phyloP scores from a whole-genome alignment of 1,284 basidiomycete genomes.

The Microbotryomycetes sp. region DNA sequence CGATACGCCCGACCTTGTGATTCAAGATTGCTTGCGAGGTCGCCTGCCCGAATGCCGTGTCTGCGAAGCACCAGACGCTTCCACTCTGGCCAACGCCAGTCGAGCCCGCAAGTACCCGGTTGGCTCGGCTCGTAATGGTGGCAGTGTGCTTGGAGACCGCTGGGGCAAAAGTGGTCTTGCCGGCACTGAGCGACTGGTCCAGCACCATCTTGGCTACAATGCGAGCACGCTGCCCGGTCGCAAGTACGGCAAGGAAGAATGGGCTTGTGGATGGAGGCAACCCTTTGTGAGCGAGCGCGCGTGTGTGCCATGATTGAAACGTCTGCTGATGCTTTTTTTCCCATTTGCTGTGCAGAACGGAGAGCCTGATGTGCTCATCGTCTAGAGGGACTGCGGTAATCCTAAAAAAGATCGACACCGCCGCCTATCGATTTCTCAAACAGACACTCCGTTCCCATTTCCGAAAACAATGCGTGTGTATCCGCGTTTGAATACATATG shows the following conservation, averaged over 20 bases:
- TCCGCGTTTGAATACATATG: too few relatives aligned
- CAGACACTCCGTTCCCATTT: too few relatives aligned
- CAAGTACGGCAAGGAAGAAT: conserved; percentile 27
- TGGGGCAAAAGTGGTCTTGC: conserved; percentile 21
- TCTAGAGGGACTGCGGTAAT: too few relatives aligned
- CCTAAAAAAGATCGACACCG: too few relatives aligned
- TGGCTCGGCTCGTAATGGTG: conserved; percentile 2
- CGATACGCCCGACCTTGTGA: conserved; percentile 25
- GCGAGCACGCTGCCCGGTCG: conserved; percentile 23
- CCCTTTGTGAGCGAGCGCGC: conserved; percentile 13
- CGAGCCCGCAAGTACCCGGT: not conserved
- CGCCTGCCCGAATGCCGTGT: conserved; percentile 5
- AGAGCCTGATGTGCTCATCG: conserved; percentile 22
- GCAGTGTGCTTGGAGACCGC: conserved; percentile 7
- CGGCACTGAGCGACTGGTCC: conserved; percentile 16
- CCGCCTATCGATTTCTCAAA: too few relatives aligned
- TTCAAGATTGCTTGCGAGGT: conserved; percentile 24
- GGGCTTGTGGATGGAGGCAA: conserved; percentile 27
- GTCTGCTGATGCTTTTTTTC: not conserved
- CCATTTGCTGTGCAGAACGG: conserved; percentile 11
- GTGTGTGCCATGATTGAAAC: too few relatives aligned
- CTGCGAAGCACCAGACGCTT: conserved; percentile 9
- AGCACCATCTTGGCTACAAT: conserved; percentile 21
- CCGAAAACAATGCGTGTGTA: too few relatives aligned
- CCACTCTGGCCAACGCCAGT: not conserved